A percentile compares a stretch with the other conserved stretches of the same genome.
These are phyloP conservation scores for Alternaria sp. DNA, from an alignment of 2,329 filamentous ascomycete genomes.

Conservation along the genomic window DNA sequence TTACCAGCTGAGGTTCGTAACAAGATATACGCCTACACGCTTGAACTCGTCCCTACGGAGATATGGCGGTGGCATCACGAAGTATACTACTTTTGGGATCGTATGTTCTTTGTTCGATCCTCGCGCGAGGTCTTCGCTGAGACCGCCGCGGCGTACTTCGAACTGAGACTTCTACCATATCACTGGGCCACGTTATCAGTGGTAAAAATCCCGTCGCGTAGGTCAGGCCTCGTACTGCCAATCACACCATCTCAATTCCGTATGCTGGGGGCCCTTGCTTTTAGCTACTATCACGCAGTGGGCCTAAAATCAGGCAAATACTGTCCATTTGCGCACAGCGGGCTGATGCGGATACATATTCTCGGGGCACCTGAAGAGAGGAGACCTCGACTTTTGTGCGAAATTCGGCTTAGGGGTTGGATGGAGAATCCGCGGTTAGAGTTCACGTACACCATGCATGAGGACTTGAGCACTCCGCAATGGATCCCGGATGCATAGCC, in stretches of 20 bases:
- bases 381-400: neutral
- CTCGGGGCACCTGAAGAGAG: neutral
- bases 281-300: neutral
- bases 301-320: neutral
- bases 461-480: neutral
- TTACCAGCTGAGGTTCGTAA: neutral
- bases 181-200: neutral
- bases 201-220: neutral
- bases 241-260: neutral
- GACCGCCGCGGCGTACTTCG: neutral
- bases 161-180: neutral
- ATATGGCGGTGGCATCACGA: neutral
- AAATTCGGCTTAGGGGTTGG: neutral
- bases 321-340: neutral
- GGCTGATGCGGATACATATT: neutral
- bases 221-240: neutral
- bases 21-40: neutral
- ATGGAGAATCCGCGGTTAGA: neutral
- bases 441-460: neutral
- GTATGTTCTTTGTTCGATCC: neutral
- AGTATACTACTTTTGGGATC: neutral
- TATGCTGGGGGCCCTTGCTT: neutral
- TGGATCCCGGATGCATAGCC: neutral
- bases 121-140: neutral
- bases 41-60: neutral